Evolutionary conservation across 805 yeast genomes (phyloP).

Genomic region (Cyberlindnera sargentensis): DNA sequence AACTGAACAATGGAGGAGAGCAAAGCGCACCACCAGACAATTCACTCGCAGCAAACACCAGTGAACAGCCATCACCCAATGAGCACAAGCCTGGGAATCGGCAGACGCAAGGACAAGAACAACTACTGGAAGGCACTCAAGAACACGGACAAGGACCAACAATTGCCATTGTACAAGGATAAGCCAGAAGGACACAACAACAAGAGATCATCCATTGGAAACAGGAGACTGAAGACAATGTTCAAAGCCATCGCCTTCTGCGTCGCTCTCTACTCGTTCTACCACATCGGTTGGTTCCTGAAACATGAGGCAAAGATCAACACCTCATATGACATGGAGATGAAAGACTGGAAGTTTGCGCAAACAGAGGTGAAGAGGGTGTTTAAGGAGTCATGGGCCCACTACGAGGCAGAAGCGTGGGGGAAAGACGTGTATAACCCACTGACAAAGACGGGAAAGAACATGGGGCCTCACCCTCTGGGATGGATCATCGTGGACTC

Average conservation of each 20-base stretch:
- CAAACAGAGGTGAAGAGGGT: conserved; percentile 55
- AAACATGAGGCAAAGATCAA: conserved; percentile 10
- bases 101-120: conserved; percentile 9
- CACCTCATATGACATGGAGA: conserved; percentile 4
- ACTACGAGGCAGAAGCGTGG: conserved; percentile 73
- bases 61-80: background rate
- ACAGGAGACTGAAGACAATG: conserved; percentile 28
- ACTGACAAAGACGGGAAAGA: conserved; percentile 48
- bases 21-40: no score
- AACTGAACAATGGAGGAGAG: no score
- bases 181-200: conserved; percentile 31
- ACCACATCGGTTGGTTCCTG: conserved; percentile 24
- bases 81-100: conserved; percentile 3
- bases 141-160: conserved; percentile 6
- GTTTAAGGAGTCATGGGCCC: conserved; percentile 71
- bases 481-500: conserved; percentile 94
- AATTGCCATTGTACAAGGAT: conserved; percentile 45
- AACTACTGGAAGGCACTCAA: conserved; percentile 19
- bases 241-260: conserved; percentile 36
- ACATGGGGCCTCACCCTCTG: conserved; percentile 75
- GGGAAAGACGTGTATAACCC: conserved; percentile 79
- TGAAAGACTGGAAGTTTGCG: conserved; percentile 33
- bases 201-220: conserved; percentile 2
- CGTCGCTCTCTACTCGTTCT: conserved; percentile 34
- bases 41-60: background rate